phyloP scores from a whole-genome alignment of 176 grass and related monocot species.

The Aegilops tauschii region DNA sequence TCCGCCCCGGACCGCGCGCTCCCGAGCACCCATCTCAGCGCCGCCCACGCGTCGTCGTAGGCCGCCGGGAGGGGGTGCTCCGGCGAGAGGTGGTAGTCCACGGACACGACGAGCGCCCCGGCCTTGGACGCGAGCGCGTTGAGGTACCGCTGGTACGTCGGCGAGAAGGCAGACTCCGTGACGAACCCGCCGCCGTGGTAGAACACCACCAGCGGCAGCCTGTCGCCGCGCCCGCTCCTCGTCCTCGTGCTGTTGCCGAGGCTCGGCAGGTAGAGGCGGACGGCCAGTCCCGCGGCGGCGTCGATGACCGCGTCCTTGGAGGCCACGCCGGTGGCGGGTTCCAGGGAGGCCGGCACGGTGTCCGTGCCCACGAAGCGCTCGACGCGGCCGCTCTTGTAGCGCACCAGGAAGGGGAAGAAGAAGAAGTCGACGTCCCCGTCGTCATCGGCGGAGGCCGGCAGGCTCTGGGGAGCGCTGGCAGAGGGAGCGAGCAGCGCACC shows the following conservation, averaged over 20 bases:
- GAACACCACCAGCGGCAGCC: constrained; percentile 55
- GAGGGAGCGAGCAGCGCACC: constrained; percentile 7
- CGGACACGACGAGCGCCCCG: constrained; percentile 42
- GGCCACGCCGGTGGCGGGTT: constrained; percentile 46
- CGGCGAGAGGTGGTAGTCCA: constrained; percentile 63
- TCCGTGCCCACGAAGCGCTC: constrained; percentile 48
- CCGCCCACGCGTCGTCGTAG: constrained; percentile 58
- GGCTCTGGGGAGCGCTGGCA: neutral
- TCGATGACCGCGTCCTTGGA: constrained; percentile 44
- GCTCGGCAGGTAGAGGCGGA: constrained; percentile 54
- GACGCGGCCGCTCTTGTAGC: constrained; percentile 65
- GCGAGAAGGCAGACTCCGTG: constrained; percentile 54
- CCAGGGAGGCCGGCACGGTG: constrained; percentile 41
- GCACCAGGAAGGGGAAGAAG: constrained; percentile 52
- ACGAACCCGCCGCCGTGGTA: constrained; percentile 74
- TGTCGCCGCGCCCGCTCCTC: neutral
- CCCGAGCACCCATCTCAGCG: constrained; percentile 40
- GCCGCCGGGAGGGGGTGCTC: constrained; percentile 51
- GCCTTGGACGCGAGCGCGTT: constrained; percentile 56
- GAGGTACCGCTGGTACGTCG: constrained; percentile 60
- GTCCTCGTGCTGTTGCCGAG: constrained; percentile 13
- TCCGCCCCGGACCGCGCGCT: constrained; percentile 35
- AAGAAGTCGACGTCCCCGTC: constrained; percentile 44
- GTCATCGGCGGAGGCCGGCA: neutral
- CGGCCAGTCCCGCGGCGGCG: constrained; percentile 30